Evolutionary conservation across 306 rosid species (phyloP).

Genomic region (Prunus armeniaca): DNA sequence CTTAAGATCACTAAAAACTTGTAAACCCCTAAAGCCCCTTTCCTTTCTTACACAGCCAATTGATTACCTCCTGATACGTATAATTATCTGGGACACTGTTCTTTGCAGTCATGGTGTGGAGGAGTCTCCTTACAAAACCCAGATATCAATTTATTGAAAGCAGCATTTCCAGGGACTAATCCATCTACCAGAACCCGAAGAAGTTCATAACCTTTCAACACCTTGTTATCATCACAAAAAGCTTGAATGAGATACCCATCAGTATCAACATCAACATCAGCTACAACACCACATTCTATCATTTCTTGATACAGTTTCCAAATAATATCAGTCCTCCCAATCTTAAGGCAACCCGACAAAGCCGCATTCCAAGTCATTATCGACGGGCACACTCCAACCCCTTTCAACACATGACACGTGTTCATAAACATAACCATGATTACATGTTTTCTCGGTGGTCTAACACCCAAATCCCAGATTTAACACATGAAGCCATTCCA

Average conservation of each 20-base stretch:
- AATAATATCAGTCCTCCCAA: constrained; percentile 54
- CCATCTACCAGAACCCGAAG: constrained; percentile 57
- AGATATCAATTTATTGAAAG: constrained; percentile 49
- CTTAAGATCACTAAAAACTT: constrained; percentile 65
- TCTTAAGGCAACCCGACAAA: constrained; percentile 47
- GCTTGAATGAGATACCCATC: constrained; percentile 60
- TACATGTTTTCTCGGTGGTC: too few species aligned
- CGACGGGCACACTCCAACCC: constrained; percentile 42
- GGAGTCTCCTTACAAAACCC: constrained; percentile 33
- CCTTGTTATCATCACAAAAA: constrained; percentile 47
- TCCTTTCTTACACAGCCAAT: constrained; percentile 49
- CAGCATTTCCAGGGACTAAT: constrained; percentile 38
- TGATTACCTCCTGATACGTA: constrained; percentile 58
- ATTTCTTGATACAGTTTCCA: constrained; percentile 65
- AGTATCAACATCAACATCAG: constrained; percentile 47
- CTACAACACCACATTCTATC: constrained; percentile 50
- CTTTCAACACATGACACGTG: constrained; percentile 19
- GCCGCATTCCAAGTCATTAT: constrained; percentile 58
- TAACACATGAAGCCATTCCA: too few species aligned
- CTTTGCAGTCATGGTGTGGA: constrained; percentile 62
- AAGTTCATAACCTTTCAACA: constrained; percentile 53
- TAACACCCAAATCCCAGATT: too few species aligned
- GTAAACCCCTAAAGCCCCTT: constrained; percentile 32
- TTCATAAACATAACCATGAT: too few species aligned
- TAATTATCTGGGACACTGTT: constrained; percentile 32